These are phyloP conservation scores for Albatrellus ellisii DNA, from an alignment of 768 basidiomycete species.

Conservation along the genomic window DNA sequence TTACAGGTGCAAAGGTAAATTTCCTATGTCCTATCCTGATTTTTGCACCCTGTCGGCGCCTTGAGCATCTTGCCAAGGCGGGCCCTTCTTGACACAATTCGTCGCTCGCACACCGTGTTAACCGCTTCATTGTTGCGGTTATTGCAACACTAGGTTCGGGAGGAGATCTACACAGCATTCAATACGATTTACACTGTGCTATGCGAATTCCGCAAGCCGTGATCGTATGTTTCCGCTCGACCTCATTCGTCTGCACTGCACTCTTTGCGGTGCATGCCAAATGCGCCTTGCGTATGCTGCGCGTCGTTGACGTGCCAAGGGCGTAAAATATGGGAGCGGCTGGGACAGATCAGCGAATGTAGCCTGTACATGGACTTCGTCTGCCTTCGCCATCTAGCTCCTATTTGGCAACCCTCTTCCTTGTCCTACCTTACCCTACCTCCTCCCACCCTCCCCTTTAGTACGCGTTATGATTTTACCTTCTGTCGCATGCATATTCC, in stretches of 20 bases:
- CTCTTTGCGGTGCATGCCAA: neutral
- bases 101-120: slow-evolving; percentile 20
- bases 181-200: slow-evolving; percentile 98
- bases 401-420: neutral
- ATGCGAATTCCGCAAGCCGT: slow-evolving; percentile 88
- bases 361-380: neutral
- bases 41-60: neutral
- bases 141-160: slow-evolving; percentile 68
- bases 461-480: neutral
- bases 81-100: slow-evolving; percentile 10
- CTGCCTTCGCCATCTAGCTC: neutral
- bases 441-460: neutral
- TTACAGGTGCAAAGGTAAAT: slow-evolving; percentile 96
- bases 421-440: neutral
- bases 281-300: neutral
- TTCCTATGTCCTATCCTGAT: slow-evolving; percentile 8
- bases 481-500: neutral
- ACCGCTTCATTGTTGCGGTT: slow-evolving; percentile 27
- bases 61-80: neutral
- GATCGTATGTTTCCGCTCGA: slow-evolving; percentile 5
- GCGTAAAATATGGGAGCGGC: neutral
- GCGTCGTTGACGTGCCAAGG: neutral
- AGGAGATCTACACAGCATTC: slow-evolving; percentile 99
- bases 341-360: neutral
- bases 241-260: neutral